Percentiles rank a stretch among this genome's conserved stretches.
Conservation (phyloP, 441 rosid species). For the Erodium texanum region DNA sequence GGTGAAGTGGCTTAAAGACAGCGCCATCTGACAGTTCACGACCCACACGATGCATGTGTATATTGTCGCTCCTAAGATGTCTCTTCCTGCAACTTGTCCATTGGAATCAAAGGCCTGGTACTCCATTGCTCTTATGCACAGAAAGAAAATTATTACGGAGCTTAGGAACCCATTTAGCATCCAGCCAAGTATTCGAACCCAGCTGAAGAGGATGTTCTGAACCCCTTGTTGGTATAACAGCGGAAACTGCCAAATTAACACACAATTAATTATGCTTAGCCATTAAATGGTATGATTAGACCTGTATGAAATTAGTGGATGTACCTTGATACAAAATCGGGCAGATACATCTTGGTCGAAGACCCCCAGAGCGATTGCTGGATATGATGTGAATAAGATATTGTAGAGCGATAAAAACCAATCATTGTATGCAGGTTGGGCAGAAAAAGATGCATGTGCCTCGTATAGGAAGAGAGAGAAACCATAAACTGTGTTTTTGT, state of each 20-base stretch:
- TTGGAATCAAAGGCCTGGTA: conserved; percentile 37
- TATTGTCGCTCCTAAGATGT: conserved; percentile 47
- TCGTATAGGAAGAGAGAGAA: conserved; percentile 54
- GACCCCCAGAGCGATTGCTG: conserved; percentile 53
- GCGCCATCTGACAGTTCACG: conserved; percentile 54
- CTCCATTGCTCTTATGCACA: conserved; percentile 43
- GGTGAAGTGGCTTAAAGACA: conserved; percentile 57
- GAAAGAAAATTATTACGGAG: conserved; percentile 39
- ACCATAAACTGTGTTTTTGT: conserved; percentile 59
- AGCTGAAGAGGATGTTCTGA: conserved; percentile 55
- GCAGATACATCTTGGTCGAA: conserved; percentile 72
- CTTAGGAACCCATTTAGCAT: conserved; percentile 52
- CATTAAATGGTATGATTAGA: too few relatives aligned
- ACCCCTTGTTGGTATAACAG: conserved; percentile 71
- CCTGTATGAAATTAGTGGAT: too few relatives aligned
- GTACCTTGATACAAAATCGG: conserved; percentile 51
- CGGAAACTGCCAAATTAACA: conserved; percentile 41
- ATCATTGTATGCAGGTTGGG: conserved; percentile 49
- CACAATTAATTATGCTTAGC: too few relatives aligned
- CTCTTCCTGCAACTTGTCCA: conserved; percentile 41
- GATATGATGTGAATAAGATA: conserved; percentile 59
- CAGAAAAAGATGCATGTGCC: conserved; percentile 54
- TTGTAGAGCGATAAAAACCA: conserved; percentile 57
- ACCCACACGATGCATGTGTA: conserved; percentile 62
- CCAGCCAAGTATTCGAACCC: conserved; percentile 55